Percentiles rank a stretch among this genome's conserved stretches.
phyloP scores from a whole-genome alignment of 345 rosid species.

The Clarkia xantiana region DNA sequence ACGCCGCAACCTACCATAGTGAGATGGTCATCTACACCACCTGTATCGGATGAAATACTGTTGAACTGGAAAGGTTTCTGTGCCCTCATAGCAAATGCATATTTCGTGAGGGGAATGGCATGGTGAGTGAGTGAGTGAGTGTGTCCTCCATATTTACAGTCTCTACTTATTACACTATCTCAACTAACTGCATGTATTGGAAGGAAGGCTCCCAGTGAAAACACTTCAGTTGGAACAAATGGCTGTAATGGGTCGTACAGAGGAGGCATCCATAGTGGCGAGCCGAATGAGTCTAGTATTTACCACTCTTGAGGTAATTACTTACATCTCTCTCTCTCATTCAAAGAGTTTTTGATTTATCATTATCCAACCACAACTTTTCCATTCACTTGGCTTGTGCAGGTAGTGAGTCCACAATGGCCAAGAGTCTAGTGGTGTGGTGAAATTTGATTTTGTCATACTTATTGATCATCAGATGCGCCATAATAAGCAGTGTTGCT shows the following conservation, averaged over 20 bases:
- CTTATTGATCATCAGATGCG: too few species aligned
- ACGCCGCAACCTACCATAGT: slow-evolving; percentile 85
- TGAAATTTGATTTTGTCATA: too few species aligned
- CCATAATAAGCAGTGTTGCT: too few species aligned
- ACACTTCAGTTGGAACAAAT: slow-evolving; percentile 90
- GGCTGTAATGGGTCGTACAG: slow-evolving; percentile 68
- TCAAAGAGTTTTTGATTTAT: too few species aligned
- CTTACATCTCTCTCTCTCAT: slow-evolving; percentile 1
- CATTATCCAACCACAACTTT: not conserved
- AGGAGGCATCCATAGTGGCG: slow-evolving; percentile 85
- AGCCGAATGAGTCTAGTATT: slow-evolving; percentile 75
- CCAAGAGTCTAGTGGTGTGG: slow-evolving; percentile 37
- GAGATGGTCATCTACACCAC: slow-evolving; percentile 68
- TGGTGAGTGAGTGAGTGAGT: slow-evolving; percentile 59
- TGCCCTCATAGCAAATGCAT: slow-evolving; percentile 84
- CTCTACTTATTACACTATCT: too few species aligned
- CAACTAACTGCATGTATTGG: too few species aligned
- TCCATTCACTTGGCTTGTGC: slow-evolving; percentile 14
- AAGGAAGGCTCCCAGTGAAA: slow-evolving; percentile 87
- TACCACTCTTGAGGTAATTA: slow-evolving; percentile 95
- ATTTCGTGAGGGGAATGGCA: slow-evolving; percentile 73
- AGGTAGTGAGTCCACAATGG: slow-evolving; percentile 96
- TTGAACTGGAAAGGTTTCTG: slow-evolving; percentile 83
- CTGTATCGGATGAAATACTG: slow-evolving; percentile 49
- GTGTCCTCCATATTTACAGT: too few species aligned